Conservation (phyloP, 208 protist species). For the Wallacemonas sp. region DNA sequence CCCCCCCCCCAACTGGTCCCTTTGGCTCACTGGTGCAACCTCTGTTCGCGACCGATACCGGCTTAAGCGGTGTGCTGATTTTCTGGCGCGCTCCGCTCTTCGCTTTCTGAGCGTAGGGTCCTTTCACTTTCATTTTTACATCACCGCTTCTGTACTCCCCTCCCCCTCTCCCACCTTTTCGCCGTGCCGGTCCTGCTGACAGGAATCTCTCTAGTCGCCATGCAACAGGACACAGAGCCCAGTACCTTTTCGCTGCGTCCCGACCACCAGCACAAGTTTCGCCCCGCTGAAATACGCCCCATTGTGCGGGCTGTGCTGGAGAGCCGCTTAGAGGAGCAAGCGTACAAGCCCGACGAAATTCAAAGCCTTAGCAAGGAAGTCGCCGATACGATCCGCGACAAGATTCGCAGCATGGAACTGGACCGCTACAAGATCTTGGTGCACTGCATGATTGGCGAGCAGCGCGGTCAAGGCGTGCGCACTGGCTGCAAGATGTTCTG, state of each 20-base stretch:
- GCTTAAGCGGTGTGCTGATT: no score
- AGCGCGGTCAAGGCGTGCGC: slow-evolving; percentile 88
- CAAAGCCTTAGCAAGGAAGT: slow-evolving; percentile 93
- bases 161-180: not conserved
- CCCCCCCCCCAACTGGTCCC: no score
- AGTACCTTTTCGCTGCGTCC: slow-evolving; percentile 87
- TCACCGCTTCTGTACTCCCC: not conserved
- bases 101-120: no score
- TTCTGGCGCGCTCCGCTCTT: no score
- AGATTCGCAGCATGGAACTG: slow-evolving; percentile 74
- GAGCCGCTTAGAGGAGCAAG: slow-evolving; percentile 75
- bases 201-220: slow-evolving; percentile 8
- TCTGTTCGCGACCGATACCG: no score
- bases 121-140: not conserved
- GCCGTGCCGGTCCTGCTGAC: not conserved
- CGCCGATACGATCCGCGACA: slow-evolving; percentile 87
- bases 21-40: no score
- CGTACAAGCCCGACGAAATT: slow-evolving; percentile 90
- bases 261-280: slow-evolving; percentile 85
- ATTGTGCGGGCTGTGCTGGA: slow-evolving; percentile 79
- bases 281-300: slow-evolving; percentile 74
- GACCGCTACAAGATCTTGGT: slow-evolving; percentile 94
- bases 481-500: slow-evolving; percentile 95
- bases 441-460: slow-evolving; percentile 93
- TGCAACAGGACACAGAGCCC: slow-evolving; percentile 67